Evolutionary conservation across 1,139 yeast species (phyloP), one percentile per base, ranked within the genome.

Genomic region (Debaryomyces sp.): DNA sequence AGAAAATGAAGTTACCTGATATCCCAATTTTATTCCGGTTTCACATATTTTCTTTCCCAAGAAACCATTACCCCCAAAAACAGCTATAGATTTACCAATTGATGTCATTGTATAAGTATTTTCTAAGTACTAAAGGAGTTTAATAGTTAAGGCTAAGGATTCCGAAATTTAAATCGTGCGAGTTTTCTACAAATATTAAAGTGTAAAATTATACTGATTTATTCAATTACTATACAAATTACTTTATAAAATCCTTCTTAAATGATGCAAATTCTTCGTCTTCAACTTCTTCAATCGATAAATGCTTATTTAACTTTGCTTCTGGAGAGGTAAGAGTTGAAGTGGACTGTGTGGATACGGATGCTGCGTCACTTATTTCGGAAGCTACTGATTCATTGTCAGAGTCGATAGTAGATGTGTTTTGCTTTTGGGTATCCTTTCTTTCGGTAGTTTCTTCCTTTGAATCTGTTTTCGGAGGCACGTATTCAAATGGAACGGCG

Each of bases 31-130:
- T 2, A 87, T 68, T 0, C 89, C 96, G 2, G 77, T 77, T 59
- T 84, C 84, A 60, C 96, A 89, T 13, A 91, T 83, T 50, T 88
- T 79, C 50, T 80, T 79, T 18, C 90, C 89, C 17, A 91, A 68
- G 61, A 89, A 89, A 4, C 97, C 97, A 51, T 82, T 84, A 0
- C 97, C 97, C 15, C 97, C 97, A 57, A 91, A 82, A 0, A 90
- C 89, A 7, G 89, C 82, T 45, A 85, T 73, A 43, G 75, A 62
- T 51, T 60, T 68, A 15, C 57, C 46, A 52, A 38, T 36, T 21
- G 43, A 37, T 5, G 43, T 24, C 46, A 44, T 44, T 37, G 18
- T 27, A 18, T 21, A 10, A 6, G n/a, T 44, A 24, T 21, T 37
- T 10, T 35, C 15, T 21, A 21, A n/a, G 22, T 21, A 22, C n/a